These are phyloP conservation scores for Pestalotiopsis sp. DNA, from an alignment of 2,329 filamentous ascomycete species.

Conservation along the genomic window DNA sequence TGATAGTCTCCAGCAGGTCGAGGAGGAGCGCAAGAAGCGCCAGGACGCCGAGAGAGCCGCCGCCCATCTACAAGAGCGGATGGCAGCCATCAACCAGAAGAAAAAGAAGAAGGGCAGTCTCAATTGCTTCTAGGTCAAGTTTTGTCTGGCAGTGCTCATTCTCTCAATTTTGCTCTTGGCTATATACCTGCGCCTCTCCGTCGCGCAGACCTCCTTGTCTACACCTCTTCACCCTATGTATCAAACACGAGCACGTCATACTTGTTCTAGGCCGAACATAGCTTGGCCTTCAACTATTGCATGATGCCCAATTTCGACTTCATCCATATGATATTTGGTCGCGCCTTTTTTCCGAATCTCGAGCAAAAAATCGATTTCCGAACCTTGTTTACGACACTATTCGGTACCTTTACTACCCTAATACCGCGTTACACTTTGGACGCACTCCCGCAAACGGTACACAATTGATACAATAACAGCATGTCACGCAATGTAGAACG, in stretches of 20 bases:
- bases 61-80: slow-evolving; percentile 89
- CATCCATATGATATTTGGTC: neutral
- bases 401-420: neutral
- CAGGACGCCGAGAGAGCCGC: slow-evolving; percentile 87
- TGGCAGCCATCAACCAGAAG: slow-evolving; percentile 89
- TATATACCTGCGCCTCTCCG: neutral
- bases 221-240: neutral
- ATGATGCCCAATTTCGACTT: neutral
- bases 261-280: neutral
- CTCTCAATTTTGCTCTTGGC: slow-evolving; percentile 15
- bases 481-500: slow-evolving; percentile 6
- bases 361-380: neutral
- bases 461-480: neutral
- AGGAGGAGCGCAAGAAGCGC: slow-evolving; percentile 93
- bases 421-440: neutral
- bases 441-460: neutral
- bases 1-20: slow-evolving; percentile 79
- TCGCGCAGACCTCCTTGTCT: neutral
- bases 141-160: slow-evolving; percentile 20
- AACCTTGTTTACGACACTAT: neutral
- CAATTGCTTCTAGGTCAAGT: slow-evolving; percentile 83
- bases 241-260: neutral
- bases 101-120: slow-evolving; percentile 95
- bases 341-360: neutral
- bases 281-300: neutral